A percentile compares a stretch with the other conserved stretches of the same genome.
Conservation (phyloP, 23 red algal species). For the Gracilaria domingensis region DNA sequence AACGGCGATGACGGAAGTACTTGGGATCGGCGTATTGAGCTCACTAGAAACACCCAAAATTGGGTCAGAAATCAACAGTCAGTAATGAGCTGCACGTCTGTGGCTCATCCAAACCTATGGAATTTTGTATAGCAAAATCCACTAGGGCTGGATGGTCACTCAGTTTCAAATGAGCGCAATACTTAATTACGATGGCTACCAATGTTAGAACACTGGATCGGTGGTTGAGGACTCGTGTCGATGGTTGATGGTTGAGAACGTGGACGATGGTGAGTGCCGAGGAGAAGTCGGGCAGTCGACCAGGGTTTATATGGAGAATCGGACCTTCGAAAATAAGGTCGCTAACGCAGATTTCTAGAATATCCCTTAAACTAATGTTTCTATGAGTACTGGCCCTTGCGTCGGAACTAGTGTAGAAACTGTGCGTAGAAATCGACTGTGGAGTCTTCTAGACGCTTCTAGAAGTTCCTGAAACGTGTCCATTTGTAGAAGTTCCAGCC, state of each 20-base stretch:
- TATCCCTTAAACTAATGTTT: too few species aligned
- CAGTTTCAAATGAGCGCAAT: background rate
- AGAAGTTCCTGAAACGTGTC: too few species aligned
- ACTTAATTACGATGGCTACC: background rate
- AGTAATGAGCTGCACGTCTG: background rate
- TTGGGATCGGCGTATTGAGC: background rate
- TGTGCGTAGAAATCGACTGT: too few species aligned
- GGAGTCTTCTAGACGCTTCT: too few species aligned
- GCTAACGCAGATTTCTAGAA: too few species aligned
- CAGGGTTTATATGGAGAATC: background rate
- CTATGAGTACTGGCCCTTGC: too few species aligned
- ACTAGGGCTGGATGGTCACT: background rate
- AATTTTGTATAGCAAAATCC: conserved; percentile 26
- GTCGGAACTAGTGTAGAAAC: too few species aligned
- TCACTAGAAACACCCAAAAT: background rate
- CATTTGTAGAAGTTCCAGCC: too few species aligned
- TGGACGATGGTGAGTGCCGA: background rate
- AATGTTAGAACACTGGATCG: conserved; percentile 4
- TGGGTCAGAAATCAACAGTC: conserved; percentile 4
- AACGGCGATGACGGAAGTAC: background rate
- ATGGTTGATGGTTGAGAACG: background rate
- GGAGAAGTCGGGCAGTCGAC: background rate
- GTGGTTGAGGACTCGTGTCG: background rate
- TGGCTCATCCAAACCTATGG: background rate
- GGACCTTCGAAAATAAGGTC: background rate